Conservation (phyloP, 108 stramenopile species). For the Discostella stelligeroides region DNA sequence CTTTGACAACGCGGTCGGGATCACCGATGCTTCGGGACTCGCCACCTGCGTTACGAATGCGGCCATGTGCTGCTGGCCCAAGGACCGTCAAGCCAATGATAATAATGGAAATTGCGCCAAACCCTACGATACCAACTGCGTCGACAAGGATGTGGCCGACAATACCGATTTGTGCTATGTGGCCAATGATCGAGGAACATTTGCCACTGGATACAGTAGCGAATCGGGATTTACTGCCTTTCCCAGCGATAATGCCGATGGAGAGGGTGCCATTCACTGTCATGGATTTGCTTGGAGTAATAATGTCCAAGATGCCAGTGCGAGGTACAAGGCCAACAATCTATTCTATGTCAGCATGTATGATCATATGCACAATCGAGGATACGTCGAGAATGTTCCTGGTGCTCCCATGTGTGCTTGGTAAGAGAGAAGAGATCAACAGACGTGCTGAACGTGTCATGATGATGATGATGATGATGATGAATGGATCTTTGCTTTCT, state of each 20-base stretch:
- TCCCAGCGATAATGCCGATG: conserved; percentile 34
- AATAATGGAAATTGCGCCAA: conserved; percentile 59
- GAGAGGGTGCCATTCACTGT: conserved; percentile 56
- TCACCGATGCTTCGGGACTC: not conserved
- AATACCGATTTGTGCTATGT: conserved; percentile 61
- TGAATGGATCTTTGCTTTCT: too few relatives aligned
- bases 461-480: too few relatives aligned
- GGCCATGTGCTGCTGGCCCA: conserved; percentile 59
- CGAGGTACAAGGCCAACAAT: conserved; percentile 48
- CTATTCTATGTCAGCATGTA: conserved; percentile 57
- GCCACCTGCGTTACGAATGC: conserved; percentile 40
- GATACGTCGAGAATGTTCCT: conserved; percentile 53
- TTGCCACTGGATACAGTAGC: conserved; percentile 17
- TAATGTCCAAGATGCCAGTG: conserved; percentile 15
- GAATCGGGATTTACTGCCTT: conserved; percentile 20
- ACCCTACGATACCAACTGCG: conserved; percentile 44
- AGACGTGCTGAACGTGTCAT: too few relatives aligned
- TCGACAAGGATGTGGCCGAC: conserved; percentile 58
- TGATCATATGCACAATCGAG: conserved; percentile 60
- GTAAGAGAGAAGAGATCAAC: too few relatives aligned
- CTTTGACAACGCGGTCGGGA: not conserved
- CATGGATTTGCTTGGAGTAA: conserved; percentile 62
- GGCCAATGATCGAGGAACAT: conserved; percentile 17
- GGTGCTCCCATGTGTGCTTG: conserved; percentile 60
- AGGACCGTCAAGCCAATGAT: conserved; percentile 61